Evolutionary conservation across 768 basidiomycete genomes (phyloP).

Genomic region (Pisolithus tinctorius): DNA sequence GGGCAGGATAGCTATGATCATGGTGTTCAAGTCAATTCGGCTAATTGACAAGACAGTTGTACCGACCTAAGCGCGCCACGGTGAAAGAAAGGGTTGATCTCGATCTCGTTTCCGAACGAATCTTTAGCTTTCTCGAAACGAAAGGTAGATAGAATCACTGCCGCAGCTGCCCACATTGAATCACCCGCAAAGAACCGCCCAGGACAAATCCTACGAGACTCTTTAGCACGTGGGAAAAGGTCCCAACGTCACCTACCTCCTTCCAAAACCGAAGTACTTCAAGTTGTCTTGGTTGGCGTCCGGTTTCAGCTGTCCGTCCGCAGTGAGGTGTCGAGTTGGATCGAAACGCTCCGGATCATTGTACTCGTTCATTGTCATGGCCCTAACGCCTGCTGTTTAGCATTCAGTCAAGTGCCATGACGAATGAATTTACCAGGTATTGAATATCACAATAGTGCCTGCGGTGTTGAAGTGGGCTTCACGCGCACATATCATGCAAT

Average conservation of each 20-base stretch:
- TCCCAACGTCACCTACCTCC: background rate
- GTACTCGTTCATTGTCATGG: conserved; percentile 31
- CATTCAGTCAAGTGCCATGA: too few relatives aligned
- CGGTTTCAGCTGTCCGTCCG: too few relatives aligned
- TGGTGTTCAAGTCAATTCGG: too few relatives aligned
- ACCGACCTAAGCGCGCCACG: background rate
- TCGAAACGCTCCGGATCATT: too few relatives aligned
- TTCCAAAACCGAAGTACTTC: too few relatives aligned
- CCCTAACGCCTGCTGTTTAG: conserved; percentile 15
- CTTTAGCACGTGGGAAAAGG: conserved; percentile 12
- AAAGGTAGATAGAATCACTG: conserved; percentile 31
- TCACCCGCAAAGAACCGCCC: conserved; percentile 19
- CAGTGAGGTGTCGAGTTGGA: too few relatives aligned
- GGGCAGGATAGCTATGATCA: too few relatives aligned
- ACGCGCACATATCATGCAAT: too few relatives aligned
- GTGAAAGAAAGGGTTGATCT: conserved; percentile 14
- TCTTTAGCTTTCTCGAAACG: conserved; percentile 31
- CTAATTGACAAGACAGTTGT: too few relatives aligned
- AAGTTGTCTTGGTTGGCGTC: too few relatives aligned
- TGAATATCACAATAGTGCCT: background rate
- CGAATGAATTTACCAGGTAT: background rate
- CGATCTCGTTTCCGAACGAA: conserved; percentile 30
- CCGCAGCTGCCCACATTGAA: conserved; percentile 30
- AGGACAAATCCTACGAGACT: conserved; percentile 3
- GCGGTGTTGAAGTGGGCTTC: background rate